These are phyloP conservation scores for Spirogloea muscicola DNA, from an alignment of 139 green algal genomes.

Conservation along the genomic window DNA sequence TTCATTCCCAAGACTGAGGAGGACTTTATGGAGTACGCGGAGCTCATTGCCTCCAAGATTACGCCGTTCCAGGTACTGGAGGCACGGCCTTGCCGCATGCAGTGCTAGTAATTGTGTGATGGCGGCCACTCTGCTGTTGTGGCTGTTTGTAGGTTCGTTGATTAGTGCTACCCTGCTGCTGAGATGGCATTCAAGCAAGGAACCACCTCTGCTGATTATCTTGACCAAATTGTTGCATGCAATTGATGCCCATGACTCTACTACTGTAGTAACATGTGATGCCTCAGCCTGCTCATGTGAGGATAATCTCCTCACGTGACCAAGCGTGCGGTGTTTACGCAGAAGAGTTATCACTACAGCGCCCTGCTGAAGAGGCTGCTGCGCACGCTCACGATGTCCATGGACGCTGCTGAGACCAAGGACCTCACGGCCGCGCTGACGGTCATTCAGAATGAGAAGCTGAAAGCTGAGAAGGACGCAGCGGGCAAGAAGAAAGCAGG, in stretches of 20 bases:
- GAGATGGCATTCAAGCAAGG: too few relatives aligned
- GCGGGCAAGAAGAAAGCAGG: slow-evolving; percentile 29
- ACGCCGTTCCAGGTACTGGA: slow-evolving; percentile 31
- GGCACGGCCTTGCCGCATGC: too few relatives aligned
- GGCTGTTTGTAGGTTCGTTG: too few relatives aligned
- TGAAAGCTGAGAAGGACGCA: slow-evolving; percentile 38
- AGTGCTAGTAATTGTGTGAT: too few relatives aligned
- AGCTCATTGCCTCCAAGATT: slow-evolving; percentile 23
- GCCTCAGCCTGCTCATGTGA: too few relatives aligned
- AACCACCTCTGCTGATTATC: too few relatives aligned
- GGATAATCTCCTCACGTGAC: background rate
- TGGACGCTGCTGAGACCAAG: slow-evolving; percentile 16
- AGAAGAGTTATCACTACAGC: slow-evolving; percentile 46
- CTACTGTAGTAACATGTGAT: too few relatives aligned
- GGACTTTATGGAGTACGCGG: slow-evolving; percentile 35
- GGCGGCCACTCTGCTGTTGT: too few relatives aligned
- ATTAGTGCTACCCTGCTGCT: too few relatives aligned
- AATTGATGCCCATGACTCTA: too few relatives aligned
- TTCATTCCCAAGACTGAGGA: slow-evolving; percentile 40
- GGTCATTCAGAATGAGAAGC: slow-evolving; percentile 39
- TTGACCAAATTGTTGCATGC: too few relatives aligned
- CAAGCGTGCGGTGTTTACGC: slow-evolving; percentile 1
- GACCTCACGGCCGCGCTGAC: slow-evolving; percentile 20
- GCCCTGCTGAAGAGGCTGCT: slow-evolving; percentile 30
- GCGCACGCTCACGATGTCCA: background rate